These are phyloP conservation scores for Vaccinium macrocarpon DNA, from an alignment of 148 eudicot species.

Conservation along the genomic window DNA sequence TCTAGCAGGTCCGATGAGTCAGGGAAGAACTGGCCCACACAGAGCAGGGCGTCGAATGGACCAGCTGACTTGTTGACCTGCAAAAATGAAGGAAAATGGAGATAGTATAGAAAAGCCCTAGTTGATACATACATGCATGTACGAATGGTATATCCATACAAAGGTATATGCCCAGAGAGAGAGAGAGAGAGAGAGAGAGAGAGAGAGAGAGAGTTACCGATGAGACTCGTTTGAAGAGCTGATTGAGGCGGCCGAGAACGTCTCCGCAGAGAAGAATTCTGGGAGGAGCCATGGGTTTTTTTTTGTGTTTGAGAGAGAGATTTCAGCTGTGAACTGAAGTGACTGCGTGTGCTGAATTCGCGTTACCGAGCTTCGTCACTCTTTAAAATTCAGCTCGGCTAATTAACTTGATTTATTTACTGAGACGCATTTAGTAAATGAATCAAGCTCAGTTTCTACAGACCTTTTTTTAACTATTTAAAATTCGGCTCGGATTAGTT, in stretches of 20 bases:
- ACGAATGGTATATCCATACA: neutral
- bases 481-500: too few relatives aligned
- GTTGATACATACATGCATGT: neutral
- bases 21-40: slow-evolving; percentile 97
- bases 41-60: slow-evolving; percentile 81
- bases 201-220: slow-evolving; percentile 41
- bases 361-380: too few relatives aligned
- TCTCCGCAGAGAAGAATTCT: slow-evolving; percentile 87
- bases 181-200: slow-evolving; percentile 16
- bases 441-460: too few relatives aligned
- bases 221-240: slow-evolving; percentile 78
- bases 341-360: neutral
- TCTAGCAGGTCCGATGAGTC: slow-evolving; percentile 57
- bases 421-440: too few relatives aligned
- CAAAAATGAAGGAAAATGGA: slow-evolving; percentile 7
- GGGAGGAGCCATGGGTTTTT: slow-evolving; percentile 53
- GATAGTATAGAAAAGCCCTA: neutral
- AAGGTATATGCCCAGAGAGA: slow-evolving; percentile 8
- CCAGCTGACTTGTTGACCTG: slow-evolving; percentile 98
- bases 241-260: slow-evolving; percentile 76
- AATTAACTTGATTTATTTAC: too few relatives aligned
- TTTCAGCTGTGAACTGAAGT: neutral
- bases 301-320: neutral
- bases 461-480: too few relatives aligned
- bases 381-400: too few relatives aligned